These are phyloP conservation scores for Tephrocybe sp. DNA, from an alignment of 768 basidiomycete species.

Conservation along the genomic window DNA sequence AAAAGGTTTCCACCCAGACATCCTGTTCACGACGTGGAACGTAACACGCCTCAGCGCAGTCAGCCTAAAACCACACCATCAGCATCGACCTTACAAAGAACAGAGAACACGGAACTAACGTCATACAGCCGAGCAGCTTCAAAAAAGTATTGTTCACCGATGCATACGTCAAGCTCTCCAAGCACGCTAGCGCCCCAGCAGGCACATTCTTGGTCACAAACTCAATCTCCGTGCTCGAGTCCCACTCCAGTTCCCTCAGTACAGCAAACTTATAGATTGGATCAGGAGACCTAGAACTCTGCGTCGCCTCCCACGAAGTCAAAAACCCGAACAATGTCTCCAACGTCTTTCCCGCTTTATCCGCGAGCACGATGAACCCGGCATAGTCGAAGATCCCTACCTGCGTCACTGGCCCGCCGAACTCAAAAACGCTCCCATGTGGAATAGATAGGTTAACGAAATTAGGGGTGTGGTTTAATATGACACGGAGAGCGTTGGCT, in stretches of 20 bases:
- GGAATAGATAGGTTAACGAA: too few relatives aligned
- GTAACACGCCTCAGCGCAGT: not conserved
- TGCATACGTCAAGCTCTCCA: not conserved
- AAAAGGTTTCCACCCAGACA: not conserved
- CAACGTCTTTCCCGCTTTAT: too few relatives aligned
- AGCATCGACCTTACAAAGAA: not conserved
- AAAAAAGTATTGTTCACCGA: conserved; percentile 6
- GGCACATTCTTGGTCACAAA: not conserved
- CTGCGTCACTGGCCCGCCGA: too few relatives aligned
- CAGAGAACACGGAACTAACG: not conserved
- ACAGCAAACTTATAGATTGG: conserved; percentile 6
- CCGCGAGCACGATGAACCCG: too few relatives aligned
- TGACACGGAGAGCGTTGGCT: too few relatives aligned
- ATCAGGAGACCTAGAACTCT: not conserved
- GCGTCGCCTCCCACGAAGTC: not conserved
- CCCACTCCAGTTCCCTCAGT: conserved; percentile 6
- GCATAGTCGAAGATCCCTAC: too few relatives aligned
- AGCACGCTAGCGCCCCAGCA: not conserved
- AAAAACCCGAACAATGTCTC: conserved; percentile 2
- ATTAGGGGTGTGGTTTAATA: too few relatives aligned
- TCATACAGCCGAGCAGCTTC: not conserved
- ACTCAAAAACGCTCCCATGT: too few relatives aligned
- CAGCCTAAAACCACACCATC: not conserved
- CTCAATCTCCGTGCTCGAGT: not conserved
- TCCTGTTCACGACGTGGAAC: conserved; percentile 1